phyloP scores from a whole-genome alignment of 176 grass and related monocot species.

The Avena insularis region DNA sequence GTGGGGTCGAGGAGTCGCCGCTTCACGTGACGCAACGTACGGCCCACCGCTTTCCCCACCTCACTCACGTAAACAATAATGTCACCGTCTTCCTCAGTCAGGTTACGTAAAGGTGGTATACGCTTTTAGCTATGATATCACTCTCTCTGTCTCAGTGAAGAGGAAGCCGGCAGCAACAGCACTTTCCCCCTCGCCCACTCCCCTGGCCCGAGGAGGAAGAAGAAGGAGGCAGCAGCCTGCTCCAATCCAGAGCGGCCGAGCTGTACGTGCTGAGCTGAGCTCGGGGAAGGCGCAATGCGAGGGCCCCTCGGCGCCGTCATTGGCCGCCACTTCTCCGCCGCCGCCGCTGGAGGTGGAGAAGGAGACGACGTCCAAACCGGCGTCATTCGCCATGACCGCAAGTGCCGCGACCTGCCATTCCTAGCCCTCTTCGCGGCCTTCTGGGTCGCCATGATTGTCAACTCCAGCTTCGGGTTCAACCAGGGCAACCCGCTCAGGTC shows the following conservation, averaged over 20 bases:
- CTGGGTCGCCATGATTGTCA: conserved; percentile 91
- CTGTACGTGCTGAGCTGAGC: not conserved
- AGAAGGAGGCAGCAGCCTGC: not conserved
- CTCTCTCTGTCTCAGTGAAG: not conserved
- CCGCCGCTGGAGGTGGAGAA: conserved; percentile 43
- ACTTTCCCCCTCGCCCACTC: conserved; percentile 5
- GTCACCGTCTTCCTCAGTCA: not conserved
- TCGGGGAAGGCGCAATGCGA: conserved; percentile 41
- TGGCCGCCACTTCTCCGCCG: conserved; percentile 55
- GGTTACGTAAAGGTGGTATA: not conserved
- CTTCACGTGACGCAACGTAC: not conserved
- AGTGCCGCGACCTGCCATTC: conserved; percentile 87
- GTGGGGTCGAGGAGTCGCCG: not conserved
- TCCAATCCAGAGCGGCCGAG: not conserved
- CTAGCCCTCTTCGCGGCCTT: conserved; percentile 78
- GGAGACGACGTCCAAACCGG: conserved; percentile 41
- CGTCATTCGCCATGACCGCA: conserved; percentile 83
- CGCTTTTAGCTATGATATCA: conserved; percentile 19
- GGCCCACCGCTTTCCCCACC: not conserved
- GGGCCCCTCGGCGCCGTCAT: conserved; percentile 84
- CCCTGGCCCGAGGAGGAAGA: not conserved
- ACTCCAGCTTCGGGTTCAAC: conserved; percentile 99
- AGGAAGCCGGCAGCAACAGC: conserved; percentile 17
- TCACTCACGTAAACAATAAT: not conserved
- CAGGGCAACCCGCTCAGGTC: conserved; percentile 86